Evolutionary conservation across 352 stramenopile species (phyloP).

Genomic region (Phytopythium kandeliae): DNA sequence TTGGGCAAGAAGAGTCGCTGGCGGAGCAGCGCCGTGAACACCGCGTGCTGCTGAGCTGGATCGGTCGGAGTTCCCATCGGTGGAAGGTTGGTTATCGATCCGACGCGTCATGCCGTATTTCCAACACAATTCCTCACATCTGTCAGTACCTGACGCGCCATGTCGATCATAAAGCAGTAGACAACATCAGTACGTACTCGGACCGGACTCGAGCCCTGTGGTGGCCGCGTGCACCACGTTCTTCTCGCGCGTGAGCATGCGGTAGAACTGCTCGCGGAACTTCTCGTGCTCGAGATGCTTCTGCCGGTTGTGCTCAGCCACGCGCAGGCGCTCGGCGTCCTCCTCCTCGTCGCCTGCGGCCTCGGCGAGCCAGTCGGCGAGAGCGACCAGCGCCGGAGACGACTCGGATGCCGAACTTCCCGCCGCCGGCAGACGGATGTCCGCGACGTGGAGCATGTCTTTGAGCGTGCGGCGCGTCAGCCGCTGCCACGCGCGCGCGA

Average conservation of each 20-base stretch:
- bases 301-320: constrained; percentile 32
- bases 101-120: not conserved
- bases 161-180: constrained; percentile 1
- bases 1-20: constrained; percentile 60
- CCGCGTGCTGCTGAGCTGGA: constrained; percentile 52
- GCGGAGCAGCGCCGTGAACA: constrained; percentile 51
- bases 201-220: constrained; percentile 67
- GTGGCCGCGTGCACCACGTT: constrained; percentile 70
- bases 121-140: not conserved
- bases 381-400: constrained; percentile 21
- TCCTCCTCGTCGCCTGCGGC: constrained; percentile 31
- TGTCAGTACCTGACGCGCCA: not conserved
- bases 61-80: too few species aligned
- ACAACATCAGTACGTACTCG: constrained; percentile 21
- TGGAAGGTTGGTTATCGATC: constrained; percentile 7
- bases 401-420: constrained; percentile 1
- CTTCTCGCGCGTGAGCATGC: constrained; percentile 64
- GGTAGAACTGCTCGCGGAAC: constrained; percentile 57
- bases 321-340: constrained; percentile 26
- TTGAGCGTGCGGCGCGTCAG: constrained; percentile 51
- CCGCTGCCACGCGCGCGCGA: constrained; percentile 64
- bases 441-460: constrained; percentile 52
- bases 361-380: constrained; percentile 51
- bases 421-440: constrained; percentile 31
- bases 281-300: constrained; percentile 32